phyloP scores from a whole-genome alignment of 495 filamentous ascomycete genomes.

The Talaromyces ruber region DNA sequence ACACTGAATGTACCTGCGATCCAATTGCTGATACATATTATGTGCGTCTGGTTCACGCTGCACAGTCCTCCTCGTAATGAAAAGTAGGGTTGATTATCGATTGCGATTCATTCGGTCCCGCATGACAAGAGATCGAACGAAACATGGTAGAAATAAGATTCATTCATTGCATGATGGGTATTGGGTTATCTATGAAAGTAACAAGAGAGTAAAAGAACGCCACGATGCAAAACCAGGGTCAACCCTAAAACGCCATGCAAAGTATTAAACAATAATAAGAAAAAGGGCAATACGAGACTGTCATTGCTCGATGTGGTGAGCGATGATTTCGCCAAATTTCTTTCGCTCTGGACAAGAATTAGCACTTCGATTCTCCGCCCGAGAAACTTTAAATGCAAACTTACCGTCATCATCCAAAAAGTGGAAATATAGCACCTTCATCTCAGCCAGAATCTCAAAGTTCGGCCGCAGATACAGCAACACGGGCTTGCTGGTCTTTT shows the following conservation, averaged over 20 bases:
- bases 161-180: conserved; percentile 1
- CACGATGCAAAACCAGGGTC: neutral
- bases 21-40: neutral
- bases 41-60: neutral
- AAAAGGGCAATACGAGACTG: neutral
- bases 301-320: neutral
- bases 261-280: neutral
- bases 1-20: neutral
- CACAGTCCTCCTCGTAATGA: too few species aligned
- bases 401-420: conserved; percentile 38
- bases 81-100: neutral
- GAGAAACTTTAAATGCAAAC: conserved; percentile 4
- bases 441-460: conserved; percentile 33
- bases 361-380: neutral
- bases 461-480: conserved; percentile 31
- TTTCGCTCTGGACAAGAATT: neutral
- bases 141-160: neutral
- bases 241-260: neutral
- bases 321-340: conserved; percentile 2
- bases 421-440: conserved; percentile 30
- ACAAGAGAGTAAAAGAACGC: neutral
- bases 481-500: conserved; percentile 33
- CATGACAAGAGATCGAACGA: neutral
- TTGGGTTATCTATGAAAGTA: neutral
- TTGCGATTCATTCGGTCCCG: neutral